Evolutionary conservation across 352 stramenopile genomes (phyloP).

Genomic region (Globisporangium canariense): DNA sequence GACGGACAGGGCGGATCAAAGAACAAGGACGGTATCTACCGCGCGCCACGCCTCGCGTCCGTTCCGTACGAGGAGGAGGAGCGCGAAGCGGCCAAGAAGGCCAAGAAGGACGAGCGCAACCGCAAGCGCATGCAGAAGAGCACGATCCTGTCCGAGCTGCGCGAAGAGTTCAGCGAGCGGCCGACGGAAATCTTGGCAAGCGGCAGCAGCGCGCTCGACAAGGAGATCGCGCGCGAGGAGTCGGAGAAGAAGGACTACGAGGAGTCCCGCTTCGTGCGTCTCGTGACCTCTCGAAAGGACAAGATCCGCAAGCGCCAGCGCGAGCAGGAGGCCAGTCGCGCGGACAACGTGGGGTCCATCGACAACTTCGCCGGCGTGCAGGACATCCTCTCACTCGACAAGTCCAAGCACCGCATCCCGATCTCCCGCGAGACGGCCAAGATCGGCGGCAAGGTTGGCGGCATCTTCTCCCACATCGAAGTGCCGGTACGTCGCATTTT

Average conservation of each 20-base stretch:
- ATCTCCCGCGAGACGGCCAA: slow-evolving; percentile 52
- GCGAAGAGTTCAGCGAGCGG: slow-evolving; percentile 83
- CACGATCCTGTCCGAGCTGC: slow-evolving; percentile 78
- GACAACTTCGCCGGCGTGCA: slow-evolving; percentile 85
- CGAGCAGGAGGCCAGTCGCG: slow-evolving; percentile 69
- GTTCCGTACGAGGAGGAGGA: slow-evolving; percentile 87
- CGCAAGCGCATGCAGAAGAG: slow-evolving; percentile 83
- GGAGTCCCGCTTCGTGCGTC: slow-evolving; percentile 81
- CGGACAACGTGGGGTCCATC: slow-evolving; percentile 77
- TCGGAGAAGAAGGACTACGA: slow-evolving; percentile 84
- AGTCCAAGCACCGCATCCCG: slow-evolving; percentile 65
- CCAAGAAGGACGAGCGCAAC: slow-evolving; percentile 76
- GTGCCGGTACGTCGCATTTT: slow-evolving; percentile 32
- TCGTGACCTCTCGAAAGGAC: slow-evolving; percentile 85
- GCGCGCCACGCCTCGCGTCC: slow-evolving; percentile 65
- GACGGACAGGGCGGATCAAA: slow-evolving; percentile 22
- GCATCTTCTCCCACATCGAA: slow-evolving; percentile 83
- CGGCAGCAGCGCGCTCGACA: slow-evolving; percentile 66
- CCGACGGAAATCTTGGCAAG: slow-evolving; percentile 66
- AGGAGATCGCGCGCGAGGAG: slow-evolving; percentile 78
- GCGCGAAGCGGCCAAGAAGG: slow-evolving; percentile 70
- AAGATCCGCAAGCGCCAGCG: slow-evolving; percentile 86
- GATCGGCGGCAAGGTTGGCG: slow-evolving; percentile 65
- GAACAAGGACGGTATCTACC: slow-evolving; percentile 71
- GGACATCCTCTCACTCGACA: slow-evolving; percentile 71